phyloP scores from a whole-genome alignment of 2,329 filamentous ascomycete species.

The Alternaria triticina region DNA sequence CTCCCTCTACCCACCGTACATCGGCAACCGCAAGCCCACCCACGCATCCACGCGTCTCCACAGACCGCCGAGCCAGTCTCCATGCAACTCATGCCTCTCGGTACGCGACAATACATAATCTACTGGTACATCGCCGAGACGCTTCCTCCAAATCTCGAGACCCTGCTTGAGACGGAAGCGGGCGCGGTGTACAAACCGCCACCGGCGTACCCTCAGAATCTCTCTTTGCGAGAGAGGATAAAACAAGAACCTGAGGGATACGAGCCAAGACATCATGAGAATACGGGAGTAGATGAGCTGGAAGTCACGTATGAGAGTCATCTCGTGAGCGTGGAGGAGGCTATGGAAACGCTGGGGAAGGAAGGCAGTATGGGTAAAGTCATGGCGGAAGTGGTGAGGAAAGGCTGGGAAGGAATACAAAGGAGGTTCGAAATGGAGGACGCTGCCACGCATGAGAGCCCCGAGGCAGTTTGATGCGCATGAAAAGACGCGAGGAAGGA shows the following conservation, averaged over 20 bases:
- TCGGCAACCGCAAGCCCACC: slow-evolving; percentile 51
- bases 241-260: slow-evolving; percentile 50
- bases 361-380: slow-evolving; percentile 38
- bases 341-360: slow-evolving; percentile 46
- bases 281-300: slow-evolving; percentile 57
- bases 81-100: slow-evolving; percentile 53
- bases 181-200: slow-evolving; percentile 47
- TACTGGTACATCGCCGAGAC: slow-evolving; percentile 59
- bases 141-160: slow-evolving; percentile 48
- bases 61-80: slow-evolving; percentile 54
- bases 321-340: slow-evolving; percentile 54
- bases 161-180: slow-evolving; percentile 25
- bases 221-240: slow-evolving; percentile 50
- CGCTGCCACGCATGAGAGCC: slow-evolving; percentile 25
- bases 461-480: slow-evolving; percentile 16
- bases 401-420: slow-evolving; percentile 54
- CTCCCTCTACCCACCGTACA: slow-evolving; percentile 55
- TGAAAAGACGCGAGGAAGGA: not conserved
- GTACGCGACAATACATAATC: slow-evolving; percentile 51
- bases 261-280: slow-evolving; percentile 54
- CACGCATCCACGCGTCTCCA: slow-evolving; percentile 27
- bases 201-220: slow-evolving; percentile 41
- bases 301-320: slow-evolving; percentile 53
- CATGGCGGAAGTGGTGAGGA: slow-evolving; percentile 55
- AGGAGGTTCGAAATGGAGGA: slow-evolving; percentile 41